Conservation (phyloP, 495 filamentous ascomycete species). For the Neurospora sp. region DNA sequence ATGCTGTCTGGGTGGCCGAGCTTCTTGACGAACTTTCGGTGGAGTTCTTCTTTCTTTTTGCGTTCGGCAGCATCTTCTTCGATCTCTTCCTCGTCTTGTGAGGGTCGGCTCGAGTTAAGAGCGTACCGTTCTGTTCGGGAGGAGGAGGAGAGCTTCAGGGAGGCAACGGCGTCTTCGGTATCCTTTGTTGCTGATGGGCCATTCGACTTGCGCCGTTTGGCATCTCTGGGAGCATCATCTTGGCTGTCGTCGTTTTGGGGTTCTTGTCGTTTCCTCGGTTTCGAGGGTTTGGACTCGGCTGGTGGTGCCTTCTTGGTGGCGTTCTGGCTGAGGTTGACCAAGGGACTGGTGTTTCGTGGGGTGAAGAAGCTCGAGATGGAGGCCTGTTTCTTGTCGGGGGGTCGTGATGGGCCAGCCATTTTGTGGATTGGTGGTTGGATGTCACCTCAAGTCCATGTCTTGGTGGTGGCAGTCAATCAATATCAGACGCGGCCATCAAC, state of each 20-base stretch:
- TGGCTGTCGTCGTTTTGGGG: constrained; percentile 30
- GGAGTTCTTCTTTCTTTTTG: constrained; percentile 56
- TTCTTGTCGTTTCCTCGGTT: constrained; percentile 33
- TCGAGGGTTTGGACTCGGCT: background rate
- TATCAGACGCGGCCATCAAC: background rate
- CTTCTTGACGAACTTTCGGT: constrained; percentile 81
- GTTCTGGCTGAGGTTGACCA: constrained; percentile 8
- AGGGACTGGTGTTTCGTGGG: constrained; percentile 42
- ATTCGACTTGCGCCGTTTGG: background rate
- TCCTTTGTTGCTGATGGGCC: constrained; percentile 7
- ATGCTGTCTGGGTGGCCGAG: constrained; percentile 77
- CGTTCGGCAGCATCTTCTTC: constrained; percentile 37
- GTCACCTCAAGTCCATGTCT: constrained; percentile 8
- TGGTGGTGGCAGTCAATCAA: background rate
- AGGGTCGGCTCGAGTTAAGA: constrained; percentile 10
- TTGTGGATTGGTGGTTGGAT: constrained; percentile 5
- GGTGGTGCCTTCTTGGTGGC: constrained; percentile 2
- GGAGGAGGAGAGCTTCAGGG: constrained; percentile 1
- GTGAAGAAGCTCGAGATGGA: constrained; percentile 84
- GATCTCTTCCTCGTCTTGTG: constrained; percentile 29
- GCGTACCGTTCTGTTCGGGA: background rate
- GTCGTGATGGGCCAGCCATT: constrained; percentile 30
- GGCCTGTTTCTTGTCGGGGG: constrained; percentile 55
- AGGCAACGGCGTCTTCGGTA: background rate
- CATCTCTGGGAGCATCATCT: constrained; percentile 16